Base-by-base conservation (phyloP, 352 stramenopile species). In the Globisporangium mamillatum region DNA sequence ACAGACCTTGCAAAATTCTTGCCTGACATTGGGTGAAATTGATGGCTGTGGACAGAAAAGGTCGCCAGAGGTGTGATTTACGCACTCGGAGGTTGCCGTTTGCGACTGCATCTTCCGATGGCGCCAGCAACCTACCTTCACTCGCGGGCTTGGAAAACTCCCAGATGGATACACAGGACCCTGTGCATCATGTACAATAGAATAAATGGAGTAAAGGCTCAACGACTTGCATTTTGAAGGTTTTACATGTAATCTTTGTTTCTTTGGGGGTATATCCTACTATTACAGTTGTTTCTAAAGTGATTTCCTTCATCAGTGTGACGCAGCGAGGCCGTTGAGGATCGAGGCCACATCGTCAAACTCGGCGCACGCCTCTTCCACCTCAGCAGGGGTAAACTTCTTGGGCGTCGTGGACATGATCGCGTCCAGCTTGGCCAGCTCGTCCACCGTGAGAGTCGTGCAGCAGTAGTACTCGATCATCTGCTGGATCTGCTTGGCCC, bases 381-480 rank as follows among this genome's bases (percentile, higher is more conserved):
- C 41, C 24, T 72, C 52, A 2, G 69, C 65, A n/a, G 69, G 69
- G 1, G 69, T 72, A 10, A 74, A 38, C 16, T n/a, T 44, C n/a
- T 63, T 63, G 7, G 57, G 59, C 18, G 66, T 24, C 38, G 36
- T 73, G 22, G 34, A 34, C 56, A 72, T 53, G 4, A 72, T 20
- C 18, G 24, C 16, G 9, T 58, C 46, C 9, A 75, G 50, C 6
- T 18, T 16, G 0, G 18, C 34, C 7, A 25, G 66, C 34, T 68
- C 27, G 3, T 69, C 24, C 24, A 3, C 20, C 2, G n/a, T 55
- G 14, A 72, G 36, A 10, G 65, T 61, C 24, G 34, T 53, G 6
- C 38, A 86, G 63, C 70, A 79, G 60, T 73, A 79, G 54, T 76
- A 70, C 63, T 79, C 65, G 65, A 77, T 65, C 70, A 79, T 76